Base-by-base conservation (phyloP, 2,329 filamentous ascomycete genomes). In the Talaromyces sp. region DNA sequence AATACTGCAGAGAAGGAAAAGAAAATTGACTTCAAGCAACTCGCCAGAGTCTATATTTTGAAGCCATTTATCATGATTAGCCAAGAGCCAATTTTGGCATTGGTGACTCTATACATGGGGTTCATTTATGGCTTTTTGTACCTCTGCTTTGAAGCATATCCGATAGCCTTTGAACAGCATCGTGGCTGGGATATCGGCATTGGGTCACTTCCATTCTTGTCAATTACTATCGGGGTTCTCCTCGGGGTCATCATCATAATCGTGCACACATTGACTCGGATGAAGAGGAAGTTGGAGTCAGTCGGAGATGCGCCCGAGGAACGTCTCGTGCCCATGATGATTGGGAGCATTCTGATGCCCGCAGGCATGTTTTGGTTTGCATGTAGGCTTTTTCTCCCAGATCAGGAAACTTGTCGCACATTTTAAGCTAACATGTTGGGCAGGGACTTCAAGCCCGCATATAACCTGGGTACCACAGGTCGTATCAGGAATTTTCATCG, bases 281-380 rank as follows among this genome's bases (percentile, higher is more conserved):
- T 27, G 24, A 27, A 27, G 24, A 27, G 24, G 24, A 27, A 27
- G 24, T 27, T 27, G 24, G 24, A 27, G 24, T 5, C 24, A 5
- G 24, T 27, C 24, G 24, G 24, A 27, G 24, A 27, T 27, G 24
- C 24, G 27, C 77, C 77, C 11, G 77, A 80, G 64, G 72, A 74
- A 54, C 70, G 77, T 43, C 67, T 81, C 2, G 64, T 74, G 4
- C 72, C 75, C 3, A 76, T 78, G 73, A 75, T 79, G 41, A 47
- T 77, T 73, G 19, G 74, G 70, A 0, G 56, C 75, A 10, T 75
- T 9, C 54, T 76, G 3, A 63, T 81, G 4, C 76, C 77, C 0
- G 62, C 65, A 36, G 77, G 77, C 33, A 64, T 80, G 5, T 79
- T 79, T 58, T 77, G 75, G 73, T 79, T 79, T 54, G 77, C 71